Conservation (phyloP, 164 flowering plant genomes). For the Paratinospora sagittata region DNA sequence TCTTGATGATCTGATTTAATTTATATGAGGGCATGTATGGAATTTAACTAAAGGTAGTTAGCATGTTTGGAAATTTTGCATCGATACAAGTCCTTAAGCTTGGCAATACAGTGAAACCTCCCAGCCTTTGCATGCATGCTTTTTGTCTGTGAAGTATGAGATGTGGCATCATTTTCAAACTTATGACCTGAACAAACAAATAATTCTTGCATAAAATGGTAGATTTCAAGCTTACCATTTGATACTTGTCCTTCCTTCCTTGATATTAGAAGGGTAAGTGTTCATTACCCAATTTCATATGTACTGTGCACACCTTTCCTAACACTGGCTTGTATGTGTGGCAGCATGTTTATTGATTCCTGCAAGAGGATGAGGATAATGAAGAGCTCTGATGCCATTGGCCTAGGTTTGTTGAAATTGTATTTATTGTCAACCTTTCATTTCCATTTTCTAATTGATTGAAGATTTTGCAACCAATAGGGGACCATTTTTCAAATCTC, state of each 20-base stretch:
- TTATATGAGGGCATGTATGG: background rate
- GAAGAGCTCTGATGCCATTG: conserved; percentile 95
- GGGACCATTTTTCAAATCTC: background rate
- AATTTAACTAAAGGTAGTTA: background rate
- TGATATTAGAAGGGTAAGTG: background rate
- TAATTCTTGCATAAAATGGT: too few species aligned
- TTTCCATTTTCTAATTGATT: background rate
- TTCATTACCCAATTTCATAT: background rate
- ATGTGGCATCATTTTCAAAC: background rate
- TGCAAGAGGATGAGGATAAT: conserved; percentile 87
- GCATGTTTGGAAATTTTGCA: too few species aligned
- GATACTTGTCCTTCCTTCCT: background rate
- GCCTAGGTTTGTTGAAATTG: conserved; percentile 50
- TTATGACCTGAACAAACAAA: too few species aligned
- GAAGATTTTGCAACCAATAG: background rate
- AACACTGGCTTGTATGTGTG: conserved; percentile 1
- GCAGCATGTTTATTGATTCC: conserved; percentile 81
- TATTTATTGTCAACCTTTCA: background rate
- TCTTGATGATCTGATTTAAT: background rate
- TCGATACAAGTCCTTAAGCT: too few species aligned
- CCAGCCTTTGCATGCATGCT: too few species aligned
- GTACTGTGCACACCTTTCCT: background rate
- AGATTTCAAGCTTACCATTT: too few species aligned
- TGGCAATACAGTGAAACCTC: too few species aligned
- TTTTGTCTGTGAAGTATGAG: background rate